phyloP scores from a whole-genome alignment of 2,329 filamentous ascomycete species.

The Mollisiaceae sp. region DNA sequence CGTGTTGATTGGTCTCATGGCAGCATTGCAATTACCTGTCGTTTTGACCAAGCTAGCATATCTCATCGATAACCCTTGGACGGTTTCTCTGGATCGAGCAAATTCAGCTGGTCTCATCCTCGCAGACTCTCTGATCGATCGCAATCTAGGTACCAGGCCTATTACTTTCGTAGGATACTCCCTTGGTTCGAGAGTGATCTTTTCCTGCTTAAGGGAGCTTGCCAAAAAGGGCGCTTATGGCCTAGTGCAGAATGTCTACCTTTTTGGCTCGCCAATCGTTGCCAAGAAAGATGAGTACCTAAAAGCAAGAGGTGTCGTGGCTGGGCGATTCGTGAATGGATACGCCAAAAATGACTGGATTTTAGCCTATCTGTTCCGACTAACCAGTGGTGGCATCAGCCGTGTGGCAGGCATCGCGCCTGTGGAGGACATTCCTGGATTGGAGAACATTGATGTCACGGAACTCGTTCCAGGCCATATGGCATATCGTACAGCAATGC shows the following conservation, averaged over 20 bases:
- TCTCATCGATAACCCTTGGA: slow-evolving; percentile 98
- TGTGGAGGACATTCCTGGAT: slow-evolving; percentile 74
- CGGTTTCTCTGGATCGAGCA: slow-evolving; percentile 90
- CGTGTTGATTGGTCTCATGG: slow-evolving; percentile 87
- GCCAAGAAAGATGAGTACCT: slow-evolving; percentile 90
- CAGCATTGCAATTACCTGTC: slow-evolving; percentile 88
- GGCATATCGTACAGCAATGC: slow-evolving; percentile 95
- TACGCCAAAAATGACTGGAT: slow-evolving; percentile 98
- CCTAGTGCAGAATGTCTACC: slow-evolving; percentile 90
- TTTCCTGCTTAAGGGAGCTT: slow-evolving; percentile 87
- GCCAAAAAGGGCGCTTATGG: slow-evolving; percentile 83
- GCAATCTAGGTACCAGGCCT: slow-evolving; percentile 87
- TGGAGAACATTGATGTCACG: slow-evolving; percentile 91
- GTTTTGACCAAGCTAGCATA: slow-evolving; percentile 93
- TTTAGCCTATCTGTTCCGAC: slow-evolving; percentile 90
- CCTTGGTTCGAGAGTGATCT: slow-evolving; percentile 89
- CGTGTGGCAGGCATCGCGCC: slow-evolving; percentile 82
- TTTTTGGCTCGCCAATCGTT: slow-evolving; percentile 92
- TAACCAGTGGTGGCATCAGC: slow-evolving; percentile 91
- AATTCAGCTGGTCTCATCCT: slow-evolving; percentile 88
- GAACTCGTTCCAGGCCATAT: slow-evolving; percentile 89
- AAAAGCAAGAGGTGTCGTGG: slow-evolving; percentile 79
- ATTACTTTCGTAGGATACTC: slow-evolving; percentile 96
- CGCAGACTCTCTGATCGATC: slow-evolving; percentile 90
- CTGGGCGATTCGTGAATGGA: slow-evolving; percentile 93